Evolutionary conservation across 805 yeast species (phyloP).

Genomic region (Ogataea paraovalis): DNA sequence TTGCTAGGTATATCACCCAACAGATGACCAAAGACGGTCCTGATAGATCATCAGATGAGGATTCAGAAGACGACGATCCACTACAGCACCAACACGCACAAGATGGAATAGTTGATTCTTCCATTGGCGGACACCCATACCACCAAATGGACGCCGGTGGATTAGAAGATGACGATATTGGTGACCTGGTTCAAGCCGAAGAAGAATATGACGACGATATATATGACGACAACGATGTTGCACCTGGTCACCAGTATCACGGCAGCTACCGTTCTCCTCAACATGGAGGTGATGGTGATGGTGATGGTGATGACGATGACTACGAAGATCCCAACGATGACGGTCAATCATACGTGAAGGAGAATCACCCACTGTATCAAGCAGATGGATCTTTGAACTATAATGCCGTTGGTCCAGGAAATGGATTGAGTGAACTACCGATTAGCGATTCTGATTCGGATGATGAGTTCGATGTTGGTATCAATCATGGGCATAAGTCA

Average conservation of each 20-base stretch:
- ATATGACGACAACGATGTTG: conserved; percentile 46
- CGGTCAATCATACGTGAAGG: conserved; percentile 67
- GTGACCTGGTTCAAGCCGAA: conserved; percentile 33
- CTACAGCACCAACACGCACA: conserved; percentile 6
- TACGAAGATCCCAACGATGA: conserved; percentile 80
- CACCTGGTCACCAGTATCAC: conserved; percentile 74
- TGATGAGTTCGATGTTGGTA: conserved; percentile 25
- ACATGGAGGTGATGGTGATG: neutral
- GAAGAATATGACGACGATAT: conserved; percentile 61
- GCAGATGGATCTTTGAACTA: conserved; percentile 34
- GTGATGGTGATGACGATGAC: conserved; percentile 52
- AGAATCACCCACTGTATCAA: conserved; percentile 57
- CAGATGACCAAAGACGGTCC: conserved; percentile 56
- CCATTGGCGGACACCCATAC: conserved; percentile 34
- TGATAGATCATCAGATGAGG: conserved; percentile 52
- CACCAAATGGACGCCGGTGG: conserved; percentile 31
- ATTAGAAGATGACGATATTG: conserved; percentile 58
- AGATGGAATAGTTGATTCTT: conserved; percentile 18
- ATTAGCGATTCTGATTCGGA: conserved; percentile 26
- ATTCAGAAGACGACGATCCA: conserved; percentile 47
- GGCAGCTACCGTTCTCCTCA: conserved; percentile 32
- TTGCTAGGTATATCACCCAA: conserved; percentile 72
- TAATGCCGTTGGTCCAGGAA: conserved; percentile 14
- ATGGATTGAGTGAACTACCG: conserved; percentile 12
- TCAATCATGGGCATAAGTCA: conserved; percentile 14